phyloP scores from a whole-genome alignment of 2,329 filamentous ascomycete species.

The Coniochaeta sp. region DNA sequence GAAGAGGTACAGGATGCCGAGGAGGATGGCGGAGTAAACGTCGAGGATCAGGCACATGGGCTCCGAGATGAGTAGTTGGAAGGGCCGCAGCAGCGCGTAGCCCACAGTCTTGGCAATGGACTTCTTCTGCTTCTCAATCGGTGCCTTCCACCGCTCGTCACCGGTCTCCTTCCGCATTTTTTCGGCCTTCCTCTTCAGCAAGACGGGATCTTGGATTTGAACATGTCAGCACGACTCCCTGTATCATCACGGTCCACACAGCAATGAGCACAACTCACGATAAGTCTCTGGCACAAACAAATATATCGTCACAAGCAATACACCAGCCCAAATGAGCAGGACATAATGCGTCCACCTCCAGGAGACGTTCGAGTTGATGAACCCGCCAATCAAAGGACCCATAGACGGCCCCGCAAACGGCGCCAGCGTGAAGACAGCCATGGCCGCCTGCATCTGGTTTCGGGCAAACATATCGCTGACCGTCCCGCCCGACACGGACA shows the following conservation, averaged over 20 bases:
- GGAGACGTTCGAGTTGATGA: conserved; percentile 67
- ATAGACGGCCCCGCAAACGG: conserved; percentile 57
- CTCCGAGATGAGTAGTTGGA: conserved; percentile 72
- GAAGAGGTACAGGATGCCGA: conserved; percentile 85
- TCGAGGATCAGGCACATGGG: conserved; percentile 82
- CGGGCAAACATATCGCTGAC: conserved; percentile 72
- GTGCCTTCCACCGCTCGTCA: conserved; percentile 68
- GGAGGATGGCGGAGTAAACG: conserved; percentile 73
- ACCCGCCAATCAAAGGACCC: conserved; percentile 62
- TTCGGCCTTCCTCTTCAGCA: conserved; percentile 66
- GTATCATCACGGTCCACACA: neutral
- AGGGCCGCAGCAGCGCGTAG: conserved; percentile 57
- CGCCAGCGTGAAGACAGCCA: conserved; percentile 69
- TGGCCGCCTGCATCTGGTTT: conserved; percentile 65
- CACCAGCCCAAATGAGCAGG: conserved; percentile 72
- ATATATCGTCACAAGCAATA: conserved; percentile 55
- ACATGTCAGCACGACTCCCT: neutral
- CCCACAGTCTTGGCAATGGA: conserved; percentile 57
- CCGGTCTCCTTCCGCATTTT: conserved; percentile 65
- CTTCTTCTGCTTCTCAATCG: conserved; percentile 64
- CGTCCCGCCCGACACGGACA: conserved; percentile 74
- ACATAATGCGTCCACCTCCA: conserved; percentile 87
- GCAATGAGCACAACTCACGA: conserved; percentile 32
- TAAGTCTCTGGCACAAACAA: conserved; percentile 84
- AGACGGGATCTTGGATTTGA: conserved; percentile 45